Evolutionary conservation across 305 asterid species (phyloP).

Genomic region (Fraxinus platypoda): DNA sequence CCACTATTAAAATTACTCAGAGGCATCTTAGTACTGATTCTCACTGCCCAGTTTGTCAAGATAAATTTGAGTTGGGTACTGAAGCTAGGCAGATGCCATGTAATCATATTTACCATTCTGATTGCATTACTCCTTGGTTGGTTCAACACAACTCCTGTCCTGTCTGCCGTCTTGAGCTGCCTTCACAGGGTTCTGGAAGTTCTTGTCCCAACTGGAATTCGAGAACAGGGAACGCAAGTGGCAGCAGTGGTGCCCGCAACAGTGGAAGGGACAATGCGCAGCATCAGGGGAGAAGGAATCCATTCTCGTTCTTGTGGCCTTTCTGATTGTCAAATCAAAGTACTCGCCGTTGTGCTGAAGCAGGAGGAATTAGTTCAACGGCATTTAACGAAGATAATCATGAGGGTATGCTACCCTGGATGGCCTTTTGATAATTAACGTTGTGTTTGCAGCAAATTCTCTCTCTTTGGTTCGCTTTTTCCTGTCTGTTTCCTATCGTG

Average conservation of each 20-base stretch:
- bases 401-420: slow-evolving; percentile 4
- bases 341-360: slow-evolving; percentile 22
- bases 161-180: slow-evolving; percentile 55
- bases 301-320: slow-evolving; percentile 16
- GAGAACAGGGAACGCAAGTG: slow-evolving; percentile 21
- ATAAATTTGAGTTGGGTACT: slow-evolving; percentile 48
- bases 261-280: background rate
- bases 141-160: slow-evolving; percentile 52
- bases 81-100: slow-evolving; percentile 54
- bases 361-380: slow-evolving; percentile 23
- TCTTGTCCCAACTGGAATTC: slow-evolving; percentile 27
- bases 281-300: slow-evolving; percentile 11
- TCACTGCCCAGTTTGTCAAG: slow-evolving; percentile 53
- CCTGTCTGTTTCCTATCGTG: slow-evolving; percentile 9
- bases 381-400: slow-evolving; percentile 24
- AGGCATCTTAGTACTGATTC: slow-evolving; percentile 48
- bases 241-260: slow-evolving; percentile 10
- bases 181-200: slow-evolving; percentile 36
- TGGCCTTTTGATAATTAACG: slow-evolving; percentile 41
- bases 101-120: slow-evolving; percentile 52
- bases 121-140: slow-evolving; percentile 56
- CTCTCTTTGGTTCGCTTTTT: background rate
- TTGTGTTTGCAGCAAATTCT: background rate
- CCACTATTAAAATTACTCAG: slow-evolving; percentile 42
- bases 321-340: background rate